Conservation (phyloP, 805 yeast species). For the Saccharomyces kudriavzevii region DNA sequence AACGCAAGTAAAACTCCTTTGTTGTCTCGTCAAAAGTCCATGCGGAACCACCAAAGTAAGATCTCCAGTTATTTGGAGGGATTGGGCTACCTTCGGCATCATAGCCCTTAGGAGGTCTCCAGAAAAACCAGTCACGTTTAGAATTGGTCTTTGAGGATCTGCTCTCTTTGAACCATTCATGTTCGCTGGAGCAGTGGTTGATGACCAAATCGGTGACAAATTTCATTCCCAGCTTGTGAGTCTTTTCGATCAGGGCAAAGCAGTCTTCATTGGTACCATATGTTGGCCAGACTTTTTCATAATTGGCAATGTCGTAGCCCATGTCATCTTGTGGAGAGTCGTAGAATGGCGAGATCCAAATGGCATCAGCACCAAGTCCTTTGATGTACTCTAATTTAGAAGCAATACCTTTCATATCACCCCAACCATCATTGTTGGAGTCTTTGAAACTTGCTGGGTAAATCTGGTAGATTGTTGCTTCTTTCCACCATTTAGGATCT, state of each 20-base stretch:
- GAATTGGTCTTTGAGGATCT: slow-evolving; percentile 43
- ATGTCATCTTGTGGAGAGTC: slow-evolving; percentile 53
- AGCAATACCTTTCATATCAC: slow-evolving; percentile 48
- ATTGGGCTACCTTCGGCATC: slow-evolving; percentile 40
- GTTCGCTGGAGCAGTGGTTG: slow-evolving; percentile 49
- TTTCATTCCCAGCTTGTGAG: slow-evolving; percentile 44
- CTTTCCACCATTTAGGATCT: slow-evolving; percentile 43
- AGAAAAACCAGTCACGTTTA: slow-evolving; percentile 54
- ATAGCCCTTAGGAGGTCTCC: slow-evolving; percentile 43
- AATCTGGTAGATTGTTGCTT: slow-evolving; percentile 47
- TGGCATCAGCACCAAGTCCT: slow-evolving; percentile 40
- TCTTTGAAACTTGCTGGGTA: slow-evolving; percentile 57
- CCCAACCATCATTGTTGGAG: slow-evolving; percentile 51
- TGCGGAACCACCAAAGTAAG: slow-evolving; percentile 45
- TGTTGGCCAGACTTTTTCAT: slow-evolving; percentile 41
- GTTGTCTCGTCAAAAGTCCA: slow-evolving; percentile 49
- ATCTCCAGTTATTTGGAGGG: slow-evolving; percentile 55
- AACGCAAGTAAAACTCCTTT: slow-evolving; percentile 45
- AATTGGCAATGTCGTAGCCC: slow-evolving; percentile 55
- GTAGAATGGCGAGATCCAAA: slow-evolving; percentile 52
- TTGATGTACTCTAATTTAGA: slow-evolving; percentile 45
- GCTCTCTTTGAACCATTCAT: slow-evolving; percentile 51
- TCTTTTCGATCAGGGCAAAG: slow-evolving; percentile 39
- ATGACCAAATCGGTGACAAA: slow-evolving; percentile 48
- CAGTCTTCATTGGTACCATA: slow-evolving; percentile 50